Evolutionary conservation across 306 rosid genomes (phyloP), one percentile per base, ranked within the genome.

Genomic region (Citrullus mucosospermus): DNA sequence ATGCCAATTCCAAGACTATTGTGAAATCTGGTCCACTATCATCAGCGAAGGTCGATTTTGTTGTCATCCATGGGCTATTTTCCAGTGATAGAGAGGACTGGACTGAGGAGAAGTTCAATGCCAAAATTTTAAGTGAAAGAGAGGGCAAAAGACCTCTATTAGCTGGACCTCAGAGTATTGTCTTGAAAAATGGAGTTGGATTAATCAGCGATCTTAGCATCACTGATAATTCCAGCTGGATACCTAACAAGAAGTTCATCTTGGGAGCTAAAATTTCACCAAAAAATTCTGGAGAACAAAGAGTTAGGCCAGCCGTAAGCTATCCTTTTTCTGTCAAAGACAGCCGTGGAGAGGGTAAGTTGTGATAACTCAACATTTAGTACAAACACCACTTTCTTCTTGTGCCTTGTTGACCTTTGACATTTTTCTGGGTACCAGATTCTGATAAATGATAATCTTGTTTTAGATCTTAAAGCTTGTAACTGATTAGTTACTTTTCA

Each of bases 171-270:
- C 77, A 32, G 57, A 79, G 55, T 53, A 32, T 79, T 2, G 41
- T 67, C 32, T 43, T 79, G 55, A 53, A 53, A 68, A 68, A 68
- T 5, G 81, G 81, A 7, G 51, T 36, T 14, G 81, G 68, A 46
- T 0, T 34, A 25, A 68, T 79, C 56, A 15, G 30, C 18, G 76
- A 68, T 68, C 34, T 54, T 25, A 68, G 77, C 34, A 53, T 79
- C n/a, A 79, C 81, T n/a, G 81, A 79, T 68, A 79, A 79, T 55
- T 79, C 81, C 17, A 79, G 81, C 56, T 79, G 81, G 81, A 56
- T 66, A 5, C 30, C 77, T 1, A 79, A 71, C 18, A 56, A n/a
- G 18, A 79, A 4, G 32, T 79, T 79, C 77, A 67, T 56, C 25
- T 39, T 79, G 34, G 81, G 77, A 9, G 81, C 81, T 25, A 79